Conservation (phyloP, 306 rosid species). For the Begonia loranthoides region DNA sequence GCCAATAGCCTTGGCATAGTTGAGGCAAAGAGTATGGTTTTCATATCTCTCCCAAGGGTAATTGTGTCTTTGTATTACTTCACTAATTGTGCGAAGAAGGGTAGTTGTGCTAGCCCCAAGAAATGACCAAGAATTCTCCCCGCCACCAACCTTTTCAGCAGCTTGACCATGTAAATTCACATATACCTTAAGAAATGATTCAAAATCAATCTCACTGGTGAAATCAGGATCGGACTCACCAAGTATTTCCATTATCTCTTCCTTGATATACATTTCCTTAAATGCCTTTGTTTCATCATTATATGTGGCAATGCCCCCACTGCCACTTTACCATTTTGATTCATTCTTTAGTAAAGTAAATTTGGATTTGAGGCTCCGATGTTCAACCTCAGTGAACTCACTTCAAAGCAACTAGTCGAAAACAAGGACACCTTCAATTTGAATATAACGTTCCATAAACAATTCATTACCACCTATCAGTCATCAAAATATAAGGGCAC, state of each 20-base stretch:
- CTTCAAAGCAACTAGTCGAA: constrained; percentile 87
- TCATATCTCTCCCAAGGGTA: constrained; percentile 99
- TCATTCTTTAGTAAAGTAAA: constrained; percentile 40
- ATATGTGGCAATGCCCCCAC: constrained; percentile 52
- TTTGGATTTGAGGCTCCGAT: constrained; percentile 68
- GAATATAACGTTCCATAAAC: no score
- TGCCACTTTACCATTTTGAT: constrained; percentile 61
- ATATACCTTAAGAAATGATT: constrained; percentile 72
- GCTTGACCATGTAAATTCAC: no score
- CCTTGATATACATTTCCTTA: constrained; percentile 37
- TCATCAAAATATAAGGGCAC: no score
- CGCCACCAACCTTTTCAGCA: constrained; percentile 56
- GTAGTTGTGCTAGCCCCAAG: constrained; percentile 95
- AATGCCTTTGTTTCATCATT: constrained; percentile 56
- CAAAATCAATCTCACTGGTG: constrained; percentile 60
- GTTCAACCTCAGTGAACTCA: constrained; percentile 91
- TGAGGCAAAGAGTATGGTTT: constrained; percentile 96
- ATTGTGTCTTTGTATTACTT: constrained; percentile 71
- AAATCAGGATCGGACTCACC: constrained; percentile 42
- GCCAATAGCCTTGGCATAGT: constrained; percentile 98
- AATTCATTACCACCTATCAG: no score
- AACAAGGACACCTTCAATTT: constrained; percentile 63
- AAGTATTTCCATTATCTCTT: constrained; percentile 51
- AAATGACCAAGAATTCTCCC: constrained; percentile 74
- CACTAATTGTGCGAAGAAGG: constrained; percentile 93